Percentiles rank a stretch among this genome's conserved stretches.
Evolutionary conservation across 202 grass and related monocot species (phyloP).

Genomic region (Eragrostis tef): DNA sequence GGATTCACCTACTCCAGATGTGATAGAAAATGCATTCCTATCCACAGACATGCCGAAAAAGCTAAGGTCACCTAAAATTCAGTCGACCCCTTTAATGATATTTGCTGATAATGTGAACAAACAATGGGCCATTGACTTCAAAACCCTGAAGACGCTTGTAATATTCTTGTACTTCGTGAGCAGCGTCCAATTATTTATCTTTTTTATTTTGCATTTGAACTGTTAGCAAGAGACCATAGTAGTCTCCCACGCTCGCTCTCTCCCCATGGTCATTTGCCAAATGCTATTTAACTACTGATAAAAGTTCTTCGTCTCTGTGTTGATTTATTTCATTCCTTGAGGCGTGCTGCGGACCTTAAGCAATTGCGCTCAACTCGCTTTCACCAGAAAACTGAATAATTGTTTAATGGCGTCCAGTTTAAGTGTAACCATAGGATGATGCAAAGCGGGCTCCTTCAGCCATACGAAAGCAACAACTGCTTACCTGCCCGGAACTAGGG

Average conservation of each 20-base stretch:
- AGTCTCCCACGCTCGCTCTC: too few species aligned
- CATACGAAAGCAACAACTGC: slow-evolving; percentile 4
- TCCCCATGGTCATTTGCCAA: not conserved
- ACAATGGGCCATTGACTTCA: not conserved
- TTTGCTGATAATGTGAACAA: slow-evolving; percentile 18
- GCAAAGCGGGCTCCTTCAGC: not conserved
- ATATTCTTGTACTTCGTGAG: not conserved
- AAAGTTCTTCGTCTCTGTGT: not conserved
- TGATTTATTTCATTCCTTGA: not conserved
- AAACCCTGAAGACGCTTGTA: not conserved
- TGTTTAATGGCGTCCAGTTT: not conserved
- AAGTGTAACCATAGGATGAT: not conserved
- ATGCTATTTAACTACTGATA: not conserved
- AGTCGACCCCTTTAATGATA: not conserved
- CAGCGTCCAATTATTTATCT: not conserved
- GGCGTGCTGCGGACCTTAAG: not conserved
- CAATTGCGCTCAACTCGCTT: not conserved
- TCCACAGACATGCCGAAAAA: not conserved
- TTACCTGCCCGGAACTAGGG: not conserved
- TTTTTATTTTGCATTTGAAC: not conserved
- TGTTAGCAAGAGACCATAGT: not conserved
- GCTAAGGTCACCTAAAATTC: not conserved
- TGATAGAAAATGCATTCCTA: slow-evolving; percentile 11
- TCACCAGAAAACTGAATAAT: not conserved
- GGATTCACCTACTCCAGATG: slow-evolving; percentile 34